Conservation (phyloP, 352 stramenopile genomes). For the Aphanomyces cochlioides region DNA sequence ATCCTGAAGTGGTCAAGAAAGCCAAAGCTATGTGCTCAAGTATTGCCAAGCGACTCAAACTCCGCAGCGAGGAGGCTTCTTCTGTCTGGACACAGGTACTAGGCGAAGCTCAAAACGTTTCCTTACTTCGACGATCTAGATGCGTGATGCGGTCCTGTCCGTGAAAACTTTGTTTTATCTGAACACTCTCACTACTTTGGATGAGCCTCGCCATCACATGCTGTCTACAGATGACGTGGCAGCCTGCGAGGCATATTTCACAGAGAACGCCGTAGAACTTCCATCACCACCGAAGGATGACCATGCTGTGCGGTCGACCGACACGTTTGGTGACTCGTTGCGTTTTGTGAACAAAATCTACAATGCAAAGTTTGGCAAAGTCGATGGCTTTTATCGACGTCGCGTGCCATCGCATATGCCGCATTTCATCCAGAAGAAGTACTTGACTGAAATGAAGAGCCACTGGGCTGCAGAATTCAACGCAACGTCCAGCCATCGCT, state of each 20-base stretch:
- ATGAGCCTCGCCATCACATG: background rate
- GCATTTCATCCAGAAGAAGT: conserved; percentile 86
- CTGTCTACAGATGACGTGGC: conserved; percentile 11
- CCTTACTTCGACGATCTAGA: background rate
- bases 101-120: no score
- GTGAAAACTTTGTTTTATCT: background rate
- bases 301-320: conserved; percentile 53
- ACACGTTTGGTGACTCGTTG: conserved; percentile 91
- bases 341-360: conserved; percentile 91
- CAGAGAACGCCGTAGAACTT: background rate
- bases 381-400: conserved; percentile 41
- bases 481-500: conserved; percentile 81
- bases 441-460: conserved; percentile 89
- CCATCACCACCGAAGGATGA: conserved; percentile 25
- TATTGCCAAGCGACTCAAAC: conserved; percentile 11
- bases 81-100: background rate
- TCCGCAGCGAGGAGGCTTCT: background rate
- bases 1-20: conserved; percentile 19
- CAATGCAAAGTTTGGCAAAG: conserved; percentile 83
- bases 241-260: conserved; percentile 17
- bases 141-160: background rate
- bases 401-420: conserved; percentile 94
- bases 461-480: conserved; percentile 67
- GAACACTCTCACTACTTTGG: background rate
- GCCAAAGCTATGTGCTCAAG: conserved; percentile 19